phyloP scores from a whole-genome alignment of 768 basidiomycete species.

The Kwoniella botswanensis region DNA sequence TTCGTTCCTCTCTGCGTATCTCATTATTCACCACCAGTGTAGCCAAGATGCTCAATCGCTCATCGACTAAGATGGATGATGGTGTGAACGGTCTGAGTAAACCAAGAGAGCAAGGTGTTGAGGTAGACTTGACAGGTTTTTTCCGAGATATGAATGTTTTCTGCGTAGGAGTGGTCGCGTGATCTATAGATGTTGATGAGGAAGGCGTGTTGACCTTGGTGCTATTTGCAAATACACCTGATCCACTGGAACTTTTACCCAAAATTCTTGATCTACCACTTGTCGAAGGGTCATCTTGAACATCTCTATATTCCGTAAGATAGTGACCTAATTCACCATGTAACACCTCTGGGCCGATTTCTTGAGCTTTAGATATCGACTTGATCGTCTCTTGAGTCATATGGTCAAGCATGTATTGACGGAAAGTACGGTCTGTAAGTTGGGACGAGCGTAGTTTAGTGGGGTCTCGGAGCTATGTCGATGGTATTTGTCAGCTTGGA shows the following conservation, averaged over 20 bases:
- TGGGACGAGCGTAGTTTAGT: constrained; percentile 36
- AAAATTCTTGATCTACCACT: neutral
- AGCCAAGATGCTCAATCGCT: constrained; percentile 37
- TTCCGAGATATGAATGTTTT: neutral
- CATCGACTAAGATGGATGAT: constrained; percentile 24
- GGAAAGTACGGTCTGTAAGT: constrained; percentile 48
- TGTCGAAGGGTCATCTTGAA: neutral
- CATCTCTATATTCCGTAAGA: constrained; percentile 21
- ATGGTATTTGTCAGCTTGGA: no score
- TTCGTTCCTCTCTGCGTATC: constrained; percentile 33
- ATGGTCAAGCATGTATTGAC: constrained; percentile 49
- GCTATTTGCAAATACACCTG: constrained; percentile 10
- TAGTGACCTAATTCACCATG: constrained; percentile 7
- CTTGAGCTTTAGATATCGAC: constrained; percentile 4
- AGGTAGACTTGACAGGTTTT: neutral
- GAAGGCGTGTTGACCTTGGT: constrained; percentile 2
- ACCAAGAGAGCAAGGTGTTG: neutral
- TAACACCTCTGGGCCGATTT: neutral
- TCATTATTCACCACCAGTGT: constrained; percentile 38
- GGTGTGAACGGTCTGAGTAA: constrained; percentile 31
- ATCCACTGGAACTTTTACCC: neutral
- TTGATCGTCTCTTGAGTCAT: constrained; percentile 36
- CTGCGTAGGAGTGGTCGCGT: constrained; percentile 7
- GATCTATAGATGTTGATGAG: neutral
- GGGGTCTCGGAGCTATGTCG: constrained; percentile 45